Percentiles rank a stretch among this genome's conserved stretches.
Conservation (phyloP, 2,329 filamentous ascomycete genomes). For the Boeremia lycopersici region DNA sequence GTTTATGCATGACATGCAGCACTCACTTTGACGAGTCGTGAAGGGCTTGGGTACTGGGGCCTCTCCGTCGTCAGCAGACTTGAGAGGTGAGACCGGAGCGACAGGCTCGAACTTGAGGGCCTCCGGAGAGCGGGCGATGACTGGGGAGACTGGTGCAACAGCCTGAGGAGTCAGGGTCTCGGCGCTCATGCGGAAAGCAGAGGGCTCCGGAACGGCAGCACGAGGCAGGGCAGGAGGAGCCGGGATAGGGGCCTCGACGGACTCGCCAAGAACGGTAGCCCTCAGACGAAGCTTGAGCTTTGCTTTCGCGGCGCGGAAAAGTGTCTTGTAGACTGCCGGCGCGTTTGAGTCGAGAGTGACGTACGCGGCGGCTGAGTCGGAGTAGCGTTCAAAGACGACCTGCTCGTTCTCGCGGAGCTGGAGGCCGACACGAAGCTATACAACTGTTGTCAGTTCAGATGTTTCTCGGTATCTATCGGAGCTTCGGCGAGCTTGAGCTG, state of each 20-base stretch:
- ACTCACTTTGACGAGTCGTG: constrained; percentile 42
- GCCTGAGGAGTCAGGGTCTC: constrained; percentile 33
- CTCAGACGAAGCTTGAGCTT: constrained; percentile 96
- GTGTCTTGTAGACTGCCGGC: constrained; percentile 88
- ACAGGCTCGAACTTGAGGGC: constrained; percentile 23
- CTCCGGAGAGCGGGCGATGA: constrained; percentile 38
- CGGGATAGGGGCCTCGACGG: constrained; percentile 36
- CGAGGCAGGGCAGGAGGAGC: constrained; percentile 18
- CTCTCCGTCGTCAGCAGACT: constrained; percentile 38
- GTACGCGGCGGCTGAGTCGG: constrained; percentile 85
- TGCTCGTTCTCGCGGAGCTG: constrained; percentile 66
- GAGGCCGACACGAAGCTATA: constrained; percentile 67
- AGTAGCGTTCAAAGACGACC: constrained; percentile 86
- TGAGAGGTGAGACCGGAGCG: constrained; percentile 34
- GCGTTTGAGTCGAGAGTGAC: constrained; percentile 80
- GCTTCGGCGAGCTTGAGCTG: constrained; percentile 8
- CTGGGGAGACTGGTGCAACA: constrained; percentile 30
- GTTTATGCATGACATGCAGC: neutral
- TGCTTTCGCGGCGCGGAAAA: constrained; percentile 94
- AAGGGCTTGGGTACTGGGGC: constrained; percentile 52
- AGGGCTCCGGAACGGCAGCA: constrained; percentile 20
- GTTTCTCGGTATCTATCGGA: neutral
- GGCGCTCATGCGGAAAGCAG: constrained; percentile 36
- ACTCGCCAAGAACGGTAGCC: constrained; percentile 65
- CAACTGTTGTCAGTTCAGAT: constrained; percentile 23